These are phyloP conservation scores for Malus orientalis DNA, from an alignment of 306 rosid species.

Conservation along the genomic window DNA sequence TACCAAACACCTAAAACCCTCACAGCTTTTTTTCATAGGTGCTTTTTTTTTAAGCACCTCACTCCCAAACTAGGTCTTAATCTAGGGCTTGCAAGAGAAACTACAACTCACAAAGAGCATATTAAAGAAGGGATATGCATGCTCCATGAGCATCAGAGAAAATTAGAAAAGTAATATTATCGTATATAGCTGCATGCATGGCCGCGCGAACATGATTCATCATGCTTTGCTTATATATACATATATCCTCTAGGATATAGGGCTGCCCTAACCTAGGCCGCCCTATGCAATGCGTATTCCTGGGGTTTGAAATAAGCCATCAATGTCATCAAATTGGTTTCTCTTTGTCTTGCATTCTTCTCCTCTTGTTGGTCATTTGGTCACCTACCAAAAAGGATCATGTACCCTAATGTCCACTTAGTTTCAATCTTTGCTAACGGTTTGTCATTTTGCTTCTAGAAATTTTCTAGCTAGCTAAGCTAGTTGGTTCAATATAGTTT, in stretches of 20 bases:
- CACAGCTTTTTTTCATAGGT: too few relatives aligned
- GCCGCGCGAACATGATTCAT: background rate
- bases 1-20: too few relatives aligned
- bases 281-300: background rate
- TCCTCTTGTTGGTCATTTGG: background rate
- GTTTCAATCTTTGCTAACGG: slow-evolving; percentile 14
- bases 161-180: background rate
- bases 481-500: background rate
- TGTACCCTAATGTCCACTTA: slow-evolving; percentile 12
- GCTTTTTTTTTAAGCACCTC: too few relatives aligned
- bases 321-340: background rate
- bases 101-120: background rate
- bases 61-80: too few relatives aligned
- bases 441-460: slow-evolving; percentile 35
- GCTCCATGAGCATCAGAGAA: too few relatives aligned
- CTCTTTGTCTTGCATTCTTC: background rate
- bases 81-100: too few relatives aligned
- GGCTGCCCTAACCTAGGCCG: background rate
- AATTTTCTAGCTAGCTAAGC: background rate
- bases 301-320: background rate
- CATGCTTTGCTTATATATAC: background rate
- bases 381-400: slow-evolving; percentile 41
- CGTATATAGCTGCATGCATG: too few relatives aligned
- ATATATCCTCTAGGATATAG: background rate
- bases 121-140: too few relatives aligned